Evolutionary conservation across 1,139 yeast species (phyloP).

Genomic region (Yamadazyma diddensiae): DNA sequence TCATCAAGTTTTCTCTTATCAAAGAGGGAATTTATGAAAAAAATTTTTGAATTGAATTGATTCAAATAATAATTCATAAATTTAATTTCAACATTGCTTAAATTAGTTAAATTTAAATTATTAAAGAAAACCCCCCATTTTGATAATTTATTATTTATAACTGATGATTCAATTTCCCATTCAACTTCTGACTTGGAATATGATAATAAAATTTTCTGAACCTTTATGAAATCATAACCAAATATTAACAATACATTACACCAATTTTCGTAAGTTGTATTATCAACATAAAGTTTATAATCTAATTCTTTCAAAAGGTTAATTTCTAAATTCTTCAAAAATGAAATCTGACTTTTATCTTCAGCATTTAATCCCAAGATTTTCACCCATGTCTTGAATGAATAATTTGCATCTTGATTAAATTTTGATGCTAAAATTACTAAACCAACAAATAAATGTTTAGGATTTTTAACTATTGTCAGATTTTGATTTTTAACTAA

Average conservation of each 20-base stretch:
- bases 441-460: conserved; percentile 64
- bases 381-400: conserved; percentile 72
- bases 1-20: conserved; percentile 20
- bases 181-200: conserved; percentile 21
- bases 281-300: conserved; percentile 54
- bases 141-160: conserved; percentile 21
- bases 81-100: conserved; percentile 23
- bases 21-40: conserved; percentile 17
- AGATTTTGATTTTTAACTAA: conserved; percentile 25
- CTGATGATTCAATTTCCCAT: conserved; percentile 27
- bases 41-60: conserved; percentile 35
- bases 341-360: conserved; percentile 27
- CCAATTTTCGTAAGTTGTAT: conserved; percentile 54
- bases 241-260: conserved; percentile 43
- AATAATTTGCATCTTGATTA: conserved; percentile 68
- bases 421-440: conserved; percentile 70
- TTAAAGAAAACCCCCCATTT: conserved; percentile 33
- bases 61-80: conserved; percentile 30
- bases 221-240: conserved; percentile 42
- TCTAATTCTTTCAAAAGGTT: conserved; percentile 52
- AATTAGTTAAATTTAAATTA: conserved; percentile 18
- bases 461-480: conserved; percentile 45
- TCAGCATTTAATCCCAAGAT: conserved; percentile 55
- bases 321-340: conserved; percentile 53
- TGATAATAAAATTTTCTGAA: conserved; percentile 19